phyloP scores from a whole-genome alignment of 2,329 filamentous ascomycete genomes.

The Trichoderma sp. region DNA sequence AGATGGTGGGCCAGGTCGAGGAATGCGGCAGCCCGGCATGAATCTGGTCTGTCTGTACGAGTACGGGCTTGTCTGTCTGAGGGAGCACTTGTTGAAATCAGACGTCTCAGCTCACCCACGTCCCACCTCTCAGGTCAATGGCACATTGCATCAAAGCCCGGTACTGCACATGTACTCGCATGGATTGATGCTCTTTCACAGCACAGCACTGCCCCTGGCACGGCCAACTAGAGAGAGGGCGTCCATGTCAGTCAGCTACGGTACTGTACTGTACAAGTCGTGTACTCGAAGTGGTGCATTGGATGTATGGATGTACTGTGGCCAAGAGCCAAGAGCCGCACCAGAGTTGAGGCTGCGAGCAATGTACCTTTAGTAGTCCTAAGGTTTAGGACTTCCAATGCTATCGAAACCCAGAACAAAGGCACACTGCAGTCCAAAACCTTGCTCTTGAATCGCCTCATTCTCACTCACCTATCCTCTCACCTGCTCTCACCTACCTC shows the following conservation, averaged over 20 bases:
- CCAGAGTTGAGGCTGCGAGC: neutral
- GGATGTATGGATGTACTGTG: neutral
- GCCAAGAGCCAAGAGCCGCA: neutral
- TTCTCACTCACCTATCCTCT: neutral
- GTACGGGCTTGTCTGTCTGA: neutral
- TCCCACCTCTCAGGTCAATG: neutral
- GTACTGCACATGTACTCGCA: neutral
- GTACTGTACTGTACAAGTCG: neutral
- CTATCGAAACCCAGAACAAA: neutral
- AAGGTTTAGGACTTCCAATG: too few species aligned
- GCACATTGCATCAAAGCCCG: neutral
- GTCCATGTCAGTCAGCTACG: neutral
- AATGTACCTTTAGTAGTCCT: neutral
- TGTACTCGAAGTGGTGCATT: neutral
- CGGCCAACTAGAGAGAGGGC: neutral
- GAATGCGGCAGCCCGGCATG: neutral
- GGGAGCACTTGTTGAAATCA: neutral
- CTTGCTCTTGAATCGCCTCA: conserved; percentile 6
- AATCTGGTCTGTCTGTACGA: neutral
- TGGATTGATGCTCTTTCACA: too few species aligned
- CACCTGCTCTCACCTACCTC: neutral
- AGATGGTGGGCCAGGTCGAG: too few species aligned
- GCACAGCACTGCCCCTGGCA: neutral
- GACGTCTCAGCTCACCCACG: neutral
- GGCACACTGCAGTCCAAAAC: neutral